Evolutionary conservation across 257 asterid genomes (phyloP), one percentile per base, ranked within the genome.

Genomic region (Gentiana macrophylla): DNA sequence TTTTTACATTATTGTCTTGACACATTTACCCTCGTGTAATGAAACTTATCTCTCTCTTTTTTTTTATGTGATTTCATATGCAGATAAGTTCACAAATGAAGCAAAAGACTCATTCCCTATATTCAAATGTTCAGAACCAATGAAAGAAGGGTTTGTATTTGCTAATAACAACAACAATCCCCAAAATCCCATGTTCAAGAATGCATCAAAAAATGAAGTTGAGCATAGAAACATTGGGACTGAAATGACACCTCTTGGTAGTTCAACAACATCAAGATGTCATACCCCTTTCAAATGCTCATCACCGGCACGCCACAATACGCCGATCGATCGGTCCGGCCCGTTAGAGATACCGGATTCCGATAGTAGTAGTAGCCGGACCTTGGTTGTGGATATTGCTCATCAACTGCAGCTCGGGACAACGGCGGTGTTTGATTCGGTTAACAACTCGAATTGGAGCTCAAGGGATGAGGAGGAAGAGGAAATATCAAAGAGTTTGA

Each of bases 391-490:
- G 44, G 95, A 84, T 72, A 74, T 81, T 3, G 62, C 76, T 50
- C 82, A 86, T 37, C 86, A 90, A 73, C 67, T 90, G 36, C 79
- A 72, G 24, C 55, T 68, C 2, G 95, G 80, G 70, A 57, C 66
- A 11, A 50, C 73, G 5, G 84, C 73, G 5, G 84, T 75, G 51
- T 84, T 68, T 5, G 87, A 80, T 60, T 74, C 88, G 1, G 74
- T 72, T 12, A 62, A 79, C 1, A 62, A 79, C 1, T 68, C 90
- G 6, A 87, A 83, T 51, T 92, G 99, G 99, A 88, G 97, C 69
- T 80, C 96, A 4, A 78, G 94, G 57, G 97, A 88, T 36, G 99
- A 88, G 79, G 97, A 92, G 57, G 99, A 92, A 61, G 99, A 92
- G 77, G 99, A 92, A 2, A 77, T 92, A 34, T 92, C 99, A 0